A percentile compares a stretch with the other conserved stretches of the same genome.
Conservation (phyloP, 192 early-diverging fungal genomes). For the Chytriomyces confervae region DNA sequence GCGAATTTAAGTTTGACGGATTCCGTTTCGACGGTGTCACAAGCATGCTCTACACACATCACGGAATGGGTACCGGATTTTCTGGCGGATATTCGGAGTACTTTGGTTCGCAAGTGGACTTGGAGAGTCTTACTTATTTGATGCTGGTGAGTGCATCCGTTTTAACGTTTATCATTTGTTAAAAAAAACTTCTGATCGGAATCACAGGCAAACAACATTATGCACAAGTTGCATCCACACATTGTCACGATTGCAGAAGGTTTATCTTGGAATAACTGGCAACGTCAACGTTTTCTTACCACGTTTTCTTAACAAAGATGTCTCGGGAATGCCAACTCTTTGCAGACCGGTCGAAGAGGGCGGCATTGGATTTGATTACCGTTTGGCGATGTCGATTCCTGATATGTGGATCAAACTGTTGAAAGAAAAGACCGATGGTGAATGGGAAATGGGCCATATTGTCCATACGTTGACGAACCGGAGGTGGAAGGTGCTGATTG, state of each 20-base stretch:
- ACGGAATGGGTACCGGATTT: slow-evolving; percentile 93
- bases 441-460: slow-evolving; percentile 91
- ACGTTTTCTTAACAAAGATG: slow-evolving; percentile 64
- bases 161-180: not conserved
- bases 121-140: slow-evolving; percentile 85
- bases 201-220: slow-evolving; percentile 74
- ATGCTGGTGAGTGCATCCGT: slow-evolving; percentile 67
- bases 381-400: slow-evolving; percentile 93
- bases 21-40: slow-evolving; percentile 99
- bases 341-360: slow-evolving; percentile 87
- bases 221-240: slow-evolving; percentile 80
- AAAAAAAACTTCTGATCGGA: too few species aligned
- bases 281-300: not conserved
- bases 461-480: slow-evolving; percentile 88
- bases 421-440: slow-evolving; percentile 89
- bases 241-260: slow-evolving; percentile 92
- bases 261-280: slow-evolving; percentile 24
- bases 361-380: slow-evolving; percentile 96
- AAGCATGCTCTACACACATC: slow-evolving; percentile 94
- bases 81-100: slow-evolving; percentile 93
- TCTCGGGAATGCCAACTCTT: slow-evolving; percentile 98
- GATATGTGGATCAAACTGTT: slow-evolving; percentile 99
- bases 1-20: slow-evolving; percentile 89
- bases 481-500: slow-evolving; percentile 69
- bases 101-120: slow-evolving; percentile 82